These are phyloP conservation scores for Mycena crocata DNA, from an alignment of 768 basidiomycete species.

Conservation along the genomic window DNA sequence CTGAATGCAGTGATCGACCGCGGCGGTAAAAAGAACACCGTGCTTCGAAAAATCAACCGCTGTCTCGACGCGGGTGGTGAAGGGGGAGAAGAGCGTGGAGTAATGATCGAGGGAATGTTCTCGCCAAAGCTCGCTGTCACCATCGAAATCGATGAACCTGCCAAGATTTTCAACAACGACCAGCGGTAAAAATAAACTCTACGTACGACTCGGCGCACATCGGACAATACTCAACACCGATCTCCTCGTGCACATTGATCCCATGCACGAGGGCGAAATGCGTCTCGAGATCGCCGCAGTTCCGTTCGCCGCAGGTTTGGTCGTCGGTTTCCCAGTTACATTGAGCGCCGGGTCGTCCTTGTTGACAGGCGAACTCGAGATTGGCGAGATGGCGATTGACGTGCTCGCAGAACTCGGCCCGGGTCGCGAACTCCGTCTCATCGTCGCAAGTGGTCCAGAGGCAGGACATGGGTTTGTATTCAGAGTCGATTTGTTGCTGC, in stretches of 20 bases:
- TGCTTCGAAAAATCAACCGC: not conserved
- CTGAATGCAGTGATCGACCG: not conserved
- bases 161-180: too few relatives aligned
- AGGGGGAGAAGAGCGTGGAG: not conserved
- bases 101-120: not conserved
- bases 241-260: not conserved
- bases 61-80: not conserved
- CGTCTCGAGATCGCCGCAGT: not conserved
- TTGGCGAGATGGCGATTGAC: not conserved
- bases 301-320: not conserved
- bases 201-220: conserved; percentile 1
- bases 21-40: not conserved
- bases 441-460: not conserved
- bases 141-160: not conserved
- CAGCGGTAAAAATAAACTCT: not conserved
- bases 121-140: not conserved
- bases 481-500: not conserved
- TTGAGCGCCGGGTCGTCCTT: too few relatives aligned
- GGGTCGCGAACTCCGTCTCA: not conserved
- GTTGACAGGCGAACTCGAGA: not conserved
- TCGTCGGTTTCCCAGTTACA: not conserved
- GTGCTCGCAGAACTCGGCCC: not conserved
- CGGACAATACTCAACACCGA: not conserved
- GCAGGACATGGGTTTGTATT: not conserved
- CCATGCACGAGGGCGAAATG: not conserved